Evolutionary conservation across 306 rosid species (phyloP), one percentile per base, ranked within the genome.

Genomic region (Vigna nakashimae): DNA sequence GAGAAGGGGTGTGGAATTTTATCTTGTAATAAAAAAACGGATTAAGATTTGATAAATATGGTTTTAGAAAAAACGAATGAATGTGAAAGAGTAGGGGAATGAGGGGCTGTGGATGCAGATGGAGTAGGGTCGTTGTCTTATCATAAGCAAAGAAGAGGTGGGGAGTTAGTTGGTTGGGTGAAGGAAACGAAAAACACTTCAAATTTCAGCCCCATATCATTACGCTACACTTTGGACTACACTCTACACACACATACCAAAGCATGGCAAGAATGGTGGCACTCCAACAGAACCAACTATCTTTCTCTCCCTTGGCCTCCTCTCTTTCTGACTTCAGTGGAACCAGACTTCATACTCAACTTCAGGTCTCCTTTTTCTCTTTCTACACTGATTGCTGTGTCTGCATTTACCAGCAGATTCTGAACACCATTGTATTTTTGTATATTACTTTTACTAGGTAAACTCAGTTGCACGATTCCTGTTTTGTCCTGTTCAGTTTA

Each of bases 261-360:
- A 17, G 49, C 71, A 92, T 95, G 98, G 98, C 98, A 53, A 91
- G 86, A 69, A 18, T 90, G 73, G 85, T 88, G 73, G 88, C 82
- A 75, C 69, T 84, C 22, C 97, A 90, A 77, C 91, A 88, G 74
- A 89, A 85, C 36, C 86, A 87, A 20, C 85, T 91, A 51, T 84
- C 96, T 70, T 46, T 88, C 87, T 87, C 98, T 57, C 87, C 96
- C 70, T 86, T 92, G 63, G 95, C 98, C 84, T 89, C 98, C 68
- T 95, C 97, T 75, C 83, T 89, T 68, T 92, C 98, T 52, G 97
- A 89, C 69, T 91, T 95, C 88, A 75, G 77, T 45, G 98, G 99
- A 80, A 65, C 89, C 79, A 92, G 89, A 82, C 87, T 94, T 52
- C 90, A 79, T 14, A 30, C 90, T 40, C 97, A 92, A 57, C 7